These are phyloP conservation scores for Aspergillus oerlinghausenensis DNA, from an alignment of 2,329 filamentous ascomycete species.

Conservation along the genomic window DNA sequence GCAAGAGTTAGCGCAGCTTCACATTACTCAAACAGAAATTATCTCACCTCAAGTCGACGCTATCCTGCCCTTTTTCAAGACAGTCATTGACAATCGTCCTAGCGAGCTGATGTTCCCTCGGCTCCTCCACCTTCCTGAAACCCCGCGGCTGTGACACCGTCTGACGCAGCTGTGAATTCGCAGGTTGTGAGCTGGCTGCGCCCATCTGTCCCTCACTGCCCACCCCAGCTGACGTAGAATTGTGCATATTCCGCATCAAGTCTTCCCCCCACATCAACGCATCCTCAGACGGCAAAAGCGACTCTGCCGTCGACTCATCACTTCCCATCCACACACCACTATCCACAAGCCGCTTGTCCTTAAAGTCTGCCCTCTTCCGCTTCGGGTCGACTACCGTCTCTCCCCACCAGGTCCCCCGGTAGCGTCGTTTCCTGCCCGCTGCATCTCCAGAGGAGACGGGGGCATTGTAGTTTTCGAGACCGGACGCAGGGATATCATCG, in stretches of 20 bases:
- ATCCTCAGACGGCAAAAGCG: conserved; percentile 33
- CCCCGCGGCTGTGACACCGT: conserved; percentile 12
- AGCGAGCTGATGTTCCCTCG: conserved; percentile 34
- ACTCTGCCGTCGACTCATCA: conserved; percentile 36
- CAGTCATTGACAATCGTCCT: conserved; percentile 36
- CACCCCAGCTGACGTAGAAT: conserved; percentile 5
- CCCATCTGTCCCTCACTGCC: background rate
- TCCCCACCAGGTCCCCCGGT: conserved; percentile 44
- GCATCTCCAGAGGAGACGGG: conserved; percentile 14
- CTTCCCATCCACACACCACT: conserved; percentile 48
- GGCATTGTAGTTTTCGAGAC: conserved; percentile 41
- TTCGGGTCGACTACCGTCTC: conserved; percentile 35
- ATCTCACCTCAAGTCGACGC: conserved; percentile 44
- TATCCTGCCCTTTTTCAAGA: conserved; percentile 41
- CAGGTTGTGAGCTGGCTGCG: background rate
- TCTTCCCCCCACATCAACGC: conserved; percentile 35
- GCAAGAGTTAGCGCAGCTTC: background rate
- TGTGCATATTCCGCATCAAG: conserved; percentile 25
- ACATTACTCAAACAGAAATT: background rate
- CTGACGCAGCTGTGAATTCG: background rate
- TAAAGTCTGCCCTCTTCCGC: conserved; percentile 39
- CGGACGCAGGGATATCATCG: conserved; percentile 43
- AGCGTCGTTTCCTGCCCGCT: conserved; percentile 34
- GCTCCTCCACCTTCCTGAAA: conserved; percentile 25
- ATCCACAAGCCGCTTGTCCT: conserved; percentile 41